A percentile compares a stretch with the other conserved stretches of the same genome.
These are phyloP conservation scores for Suillus americanus DNA, from an alignment of 768 basidiomycete species.

Conservation along the genomic window DNA sequence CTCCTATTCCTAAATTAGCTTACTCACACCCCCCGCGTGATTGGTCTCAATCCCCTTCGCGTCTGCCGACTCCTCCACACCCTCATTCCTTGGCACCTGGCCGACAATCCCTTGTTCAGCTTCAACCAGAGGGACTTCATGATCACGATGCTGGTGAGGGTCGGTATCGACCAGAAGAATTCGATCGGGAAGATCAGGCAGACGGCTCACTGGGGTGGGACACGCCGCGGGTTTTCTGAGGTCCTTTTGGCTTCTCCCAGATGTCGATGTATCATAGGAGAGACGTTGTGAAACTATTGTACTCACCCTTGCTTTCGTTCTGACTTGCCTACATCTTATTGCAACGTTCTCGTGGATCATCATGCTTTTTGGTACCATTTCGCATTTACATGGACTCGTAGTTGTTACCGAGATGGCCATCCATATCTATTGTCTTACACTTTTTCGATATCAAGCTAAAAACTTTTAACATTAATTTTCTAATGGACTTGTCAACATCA, in stretches of 20 bases:
- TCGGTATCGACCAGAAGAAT: constrained; percentile 13
- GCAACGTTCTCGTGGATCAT: background rate
- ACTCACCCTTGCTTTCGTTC: constrained; percentile 10
- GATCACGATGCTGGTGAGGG: constrained; percentile 8
- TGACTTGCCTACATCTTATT: constrained; percentile 1
- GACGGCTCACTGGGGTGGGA: constrained; percentile 12
- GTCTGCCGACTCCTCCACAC: background rate
- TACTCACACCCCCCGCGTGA: constrained; percentile 17
- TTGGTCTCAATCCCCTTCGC: constrained; percentile 10
- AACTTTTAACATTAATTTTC: background rate
- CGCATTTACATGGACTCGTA: constrained; percentile 5
- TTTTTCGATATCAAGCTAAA: background rate
- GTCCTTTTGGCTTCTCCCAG: constrained; percentile 6
- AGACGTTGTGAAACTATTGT: constrained; percentile 9
- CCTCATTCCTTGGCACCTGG: background rate
- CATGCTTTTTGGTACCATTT: background rate
- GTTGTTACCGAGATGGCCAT: background rate
- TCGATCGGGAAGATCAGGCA: constrained; percentile 2
- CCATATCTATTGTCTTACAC: background rate
- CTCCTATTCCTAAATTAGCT: constrained; percentile 6
- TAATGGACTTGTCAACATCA: background rate
- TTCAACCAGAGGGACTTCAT: background rate
- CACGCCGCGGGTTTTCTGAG: constrained; percentile 24
- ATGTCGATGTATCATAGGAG: constrained; percentile 14
- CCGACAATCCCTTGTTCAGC: background rate